phyloP scores from a whole-genome alignment of 176 grass and related monocot genomes.

The Metroxylon sagu region DNA sequence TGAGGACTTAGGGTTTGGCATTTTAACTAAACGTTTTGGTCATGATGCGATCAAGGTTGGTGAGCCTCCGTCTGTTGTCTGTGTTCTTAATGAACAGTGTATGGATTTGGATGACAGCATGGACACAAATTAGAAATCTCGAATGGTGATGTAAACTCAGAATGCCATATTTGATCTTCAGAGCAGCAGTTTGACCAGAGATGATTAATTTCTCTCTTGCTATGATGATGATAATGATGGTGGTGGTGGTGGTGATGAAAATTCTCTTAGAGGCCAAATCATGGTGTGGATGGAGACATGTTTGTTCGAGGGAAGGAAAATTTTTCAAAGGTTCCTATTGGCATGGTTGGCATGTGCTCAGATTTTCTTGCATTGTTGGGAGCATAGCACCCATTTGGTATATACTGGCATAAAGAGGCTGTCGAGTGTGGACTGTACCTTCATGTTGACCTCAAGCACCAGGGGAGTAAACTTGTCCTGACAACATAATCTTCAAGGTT shows the following conservation, averaged over 20 bases:
- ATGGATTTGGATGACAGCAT: slow-evolving; percentile 59
- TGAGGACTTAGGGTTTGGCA: slow-evolving; percentile 50
- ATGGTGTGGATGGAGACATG: background rate
- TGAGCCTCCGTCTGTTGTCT: slow-evolving; percentile 24
- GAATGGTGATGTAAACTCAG: slow-evolving; percentile 7
- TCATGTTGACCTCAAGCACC: no score
- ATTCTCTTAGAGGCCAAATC: background rate
- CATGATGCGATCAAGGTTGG: slow-evolving; percentile 37
- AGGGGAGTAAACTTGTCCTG: no score
- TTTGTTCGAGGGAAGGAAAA: no score
- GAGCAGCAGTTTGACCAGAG: background rate
- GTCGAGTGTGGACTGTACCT: no score
- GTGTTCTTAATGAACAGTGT: slow-evolving; percentile 49
- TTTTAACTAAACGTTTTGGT: slow-evolving; percentile 47
- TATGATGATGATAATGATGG: background rate
- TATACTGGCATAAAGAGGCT: no score
- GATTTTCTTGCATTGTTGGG: no score
- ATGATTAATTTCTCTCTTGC: background rate
- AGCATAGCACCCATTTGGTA: no score
- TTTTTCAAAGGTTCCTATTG: no score
- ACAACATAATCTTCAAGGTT: no score
- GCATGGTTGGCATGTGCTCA: no score
- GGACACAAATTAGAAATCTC: slow-evolving; percentile 9
- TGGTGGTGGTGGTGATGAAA: background rate
- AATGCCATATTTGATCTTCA: background rate